Conservation (phyloP, 441 rosid genomes). For the Cnidoscolus chayamansa region DNA sequence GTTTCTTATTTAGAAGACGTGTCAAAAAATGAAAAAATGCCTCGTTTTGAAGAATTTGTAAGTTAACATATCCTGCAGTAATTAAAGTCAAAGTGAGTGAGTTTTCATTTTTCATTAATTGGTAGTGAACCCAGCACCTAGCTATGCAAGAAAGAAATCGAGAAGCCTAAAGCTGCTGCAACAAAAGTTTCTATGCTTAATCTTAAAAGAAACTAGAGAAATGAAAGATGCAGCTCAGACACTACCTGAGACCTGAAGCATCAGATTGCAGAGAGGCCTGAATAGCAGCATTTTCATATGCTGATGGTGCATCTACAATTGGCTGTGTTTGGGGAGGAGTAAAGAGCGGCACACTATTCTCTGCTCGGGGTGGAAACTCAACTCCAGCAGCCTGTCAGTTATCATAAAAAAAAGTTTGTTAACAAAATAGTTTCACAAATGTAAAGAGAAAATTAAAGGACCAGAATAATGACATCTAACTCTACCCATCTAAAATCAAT, state of each 20-base stretch:
- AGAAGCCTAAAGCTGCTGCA: neutral
- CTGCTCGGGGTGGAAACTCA: conserved; percentile 90
- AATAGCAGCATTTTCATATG: conserved; percentile 84
- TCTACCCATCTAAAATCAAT: neutral
- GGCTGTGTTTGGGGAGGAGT: conserved; percentile 99
- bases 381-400: conserved; percentile 72
- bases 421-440: neutral
- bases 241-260: conserved; percentile 77
- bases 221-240: conserved; percentile 3
- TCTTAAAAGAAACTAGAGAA: conserved; percentile 3
- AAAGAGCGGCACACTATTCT: conserved; percentile 74
- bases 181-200: neutral
- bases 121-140: neutral
- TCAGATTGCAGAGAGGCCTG: conserved; percentile 85
- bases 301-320: conserved; percentile 43
- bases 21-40: neutral
- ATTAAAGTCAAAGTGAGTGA: neutral
- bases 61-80: neutral
- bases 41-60: neutral
- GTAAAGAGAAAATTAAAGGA: neutral
- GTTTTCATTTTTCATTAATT: neutral
- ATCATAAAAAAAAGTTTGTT: conserved; percentile 13
- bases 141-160: conserved; percentile 6
- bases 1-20: too few species aligned
- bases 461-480: neutral